These are phyloP conservation scores for Tricholoma sp. DNA, from an alignment of 768 basidiomycete genomes.

Conservation along the genomic window DNA sequence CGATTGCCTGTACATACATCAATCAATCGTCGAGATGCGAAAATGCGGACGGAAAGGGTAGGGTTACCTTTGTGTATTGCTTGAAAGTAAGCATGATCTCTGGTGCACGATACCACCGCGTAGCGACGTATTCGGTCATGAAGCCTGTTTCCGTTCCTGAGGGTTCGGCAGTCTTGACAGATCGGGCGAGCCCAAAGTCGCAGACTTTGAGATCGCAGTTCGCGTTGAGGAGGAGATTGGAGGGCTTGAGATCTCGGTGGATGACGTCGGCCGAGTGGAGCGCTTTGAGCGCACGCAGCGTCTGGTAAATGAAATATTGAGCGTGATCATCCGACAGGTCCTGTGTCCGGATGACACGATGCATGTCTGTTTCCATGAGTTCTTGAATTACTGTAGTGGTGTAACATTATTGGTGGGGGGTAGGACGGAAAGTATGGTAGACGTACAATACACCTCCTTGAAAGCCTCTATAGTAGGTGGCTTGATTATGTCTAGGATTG, in stretches of 20 bases:
- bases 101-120: conserved; percentile 97
- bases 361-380: conserved; percentile 95
- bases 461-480: conserved; percentile 76
- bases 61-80: conserved; percentile 83
- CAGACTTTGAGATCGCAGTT: conserved; percentile 95
- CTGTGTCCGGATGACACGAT: conserved; percentile 93
- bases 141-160: conserved; percentile 81
- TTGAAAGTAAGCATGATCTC: conserved; percentile 99
- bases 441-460: conserved; percentile 78
- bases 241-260: conserved; percentile 94
- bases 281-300: conserved; percentile 91
- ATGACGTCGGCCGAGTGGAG: conserved; percentile 96
- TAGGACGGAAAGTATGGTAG: neutral
- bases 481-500: conserved; percentile 85
- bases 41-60: conserved; percentile 16
- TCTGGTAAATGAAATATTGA: conserved; percentile 92
- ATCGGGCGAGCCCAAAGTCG: conserved; percentile 94
- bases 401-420: neutral
- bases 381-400: conserved; percentile 71
- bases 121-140: conserved; percentile 98
- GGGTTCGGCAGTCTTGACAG: conserved; percentile 79
- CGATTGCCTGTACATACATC: conserved; percentile 54
- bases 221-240: conserved; percentile 94
- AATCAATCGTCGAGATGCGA: conserved; percentile 10
- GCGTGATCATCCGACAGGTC: conserved; percentile 94